Evolutionary conservation across 768 basidiomycete species (phyloP).

Genomic region (Suillus lakei): DNA sequence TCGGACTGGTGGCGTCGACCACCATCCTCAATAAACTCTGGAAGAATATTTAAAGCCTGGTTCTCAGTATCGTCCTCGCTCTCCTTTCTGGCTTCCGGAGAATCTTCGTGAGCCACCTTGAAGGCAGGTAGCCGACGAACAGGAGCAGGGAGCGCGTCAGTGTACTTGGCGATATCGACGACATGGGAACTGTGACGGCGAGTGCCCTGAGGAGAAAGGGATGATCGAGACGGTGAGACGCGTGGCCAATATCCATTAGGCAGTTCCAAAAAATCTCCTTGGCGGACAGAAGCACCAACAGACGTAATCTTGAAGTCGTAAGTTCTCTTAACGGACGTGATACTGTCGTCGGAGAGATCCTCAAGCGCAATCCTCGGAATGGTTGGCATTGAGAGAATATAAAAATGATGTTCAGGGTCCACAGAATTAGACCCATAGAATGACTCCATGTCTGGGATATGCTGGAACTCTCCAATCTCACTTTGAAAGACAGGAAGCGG

Average conservation of each 20-base stretch:
- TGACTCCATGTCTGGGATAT: conserved; percentile 20
- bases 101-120: background rate
- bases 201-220: background rate
- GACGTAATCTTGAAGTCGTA: conserved; percentile 11
- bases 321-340: background rate
- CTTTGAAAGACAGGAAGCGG: background rate
- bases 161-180: conserved; percentile 1
- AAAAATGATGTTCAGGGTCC: conserved; percentile 24
- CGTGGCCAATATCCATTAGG: conserved; percentile 1
- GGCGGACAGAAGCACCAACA: conserved; percentile 11
- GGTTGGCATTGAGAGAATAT: conserved; percentile 31
- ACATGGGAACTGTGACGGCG: background rate
- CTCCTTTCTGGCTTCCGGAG: background rate
- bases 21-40: background rate
- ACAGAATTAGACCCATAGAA: conserved; percentile 31
- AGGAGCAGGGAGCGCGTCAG: background rate
- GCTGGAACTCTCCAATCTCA: background rate
- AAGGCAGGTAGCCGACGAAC: conserved; percentile 5
- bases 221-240: background rate
- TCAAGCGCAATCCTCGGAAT: conserved; percentile 34
- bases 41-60: background rate
- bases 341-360: background rate
- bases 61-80: conserved; percentile 6
- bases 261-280: conserved; percentile 11
- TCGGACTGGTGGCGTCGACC: background rate